Percentiles rank a stretch among this genome's conserved stretches.
Evolutionary conservation across 1,284 basidiomycete species (phyloP).

Genomic region (Leccinum solheimii): DNA sequence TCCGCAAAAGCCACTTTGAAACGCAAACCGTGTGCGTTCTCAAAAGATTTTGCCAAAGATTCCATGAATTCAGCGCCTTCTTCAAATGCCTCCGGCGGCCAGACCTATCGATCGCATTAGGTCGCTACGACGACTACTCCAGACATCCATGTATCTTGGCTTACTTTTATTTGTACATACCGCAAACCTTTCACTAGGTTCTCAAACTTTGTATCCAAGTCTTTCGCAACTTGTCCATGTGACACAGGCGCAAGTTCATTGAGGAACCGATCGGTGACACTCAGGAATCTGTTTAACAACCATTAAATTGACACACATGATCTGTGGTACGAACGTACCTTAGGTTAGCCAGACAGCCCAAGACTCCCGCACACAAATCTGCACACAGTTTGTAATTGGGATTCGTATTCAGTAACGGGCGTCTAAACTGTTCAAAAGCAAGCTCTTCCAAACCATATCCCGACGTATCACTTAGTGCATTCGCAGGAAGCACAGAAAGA

Average conservation of each 20-base stretch:
- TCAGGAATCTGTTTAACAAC: constrained; percentile 63
- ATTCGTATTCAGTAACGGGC: constrained; percentile 62
- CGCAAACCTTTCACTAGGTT: constrained; percentile 78
- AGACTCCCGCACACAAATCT: constrained; percentile 77
- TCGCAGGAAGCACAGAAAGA: constrained; percentile 70
- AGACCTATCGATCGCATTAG: constrained; percentile 57
- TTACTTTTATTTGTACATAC: constrained; percentile 78
- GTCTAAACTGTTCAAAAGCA: constrained; percentile 83
- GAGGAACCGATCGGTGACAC: constrained; percentile 85
- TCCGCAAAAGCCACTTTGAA: constrained; percentile 89
- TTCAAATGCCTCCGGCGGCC: constrained; percentile 92
- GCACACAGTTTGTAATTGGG: constrained; percentile 79
- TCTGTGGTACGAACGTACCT: constrained; percentile 44
- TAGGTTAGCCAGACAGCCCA: constrained; percentile 80
- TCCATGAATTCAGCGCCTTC: constrained; percentile 92
- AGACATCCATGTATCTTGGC: constrained; percentile 14
- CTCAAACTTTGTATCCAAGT: constrained; percentile 78
- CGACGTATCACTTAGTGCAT: constrained; percentile 73
- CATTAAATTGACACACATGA: not conserved
- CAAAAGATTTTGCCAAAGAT: constrained; percentile 79
- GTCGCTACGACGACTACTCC: not conserved
- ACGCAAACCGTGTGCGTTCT: constrained; percentile 79
- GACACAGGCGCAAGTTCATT: constrained; percentile 75
- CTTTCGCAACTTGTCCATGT: constrained; percentile 72
- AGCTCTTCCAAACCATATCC: constrained; percentile 81